Base-by-base conservation (phyloP, 2,329 filamentous ascomycete species). In the Aspergillus transmontanensis region DNA sequence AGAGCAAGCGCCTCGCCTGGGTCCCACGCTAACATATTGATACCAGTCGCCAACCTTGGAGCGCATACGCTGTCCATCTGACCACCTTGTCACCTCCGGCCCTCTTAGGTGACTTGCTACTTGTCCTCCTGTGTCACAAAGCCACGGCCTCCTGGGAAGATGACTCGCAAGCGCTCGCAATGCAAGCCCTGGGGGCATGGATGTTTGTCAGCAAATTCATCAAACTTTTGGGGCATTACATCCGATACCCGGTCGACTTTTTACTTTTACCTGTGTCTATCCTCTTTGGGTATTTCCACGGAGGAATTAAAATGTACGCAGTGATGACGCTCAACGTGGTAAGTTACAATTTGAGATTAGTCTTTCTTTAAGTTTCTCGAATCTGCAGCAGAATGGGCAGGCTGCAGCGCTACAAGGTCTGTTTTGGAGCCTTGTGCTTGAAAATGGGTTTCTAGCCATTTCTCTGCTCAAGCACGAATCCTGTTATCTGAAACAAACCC, bases 11-110 rank as follows among this genome's bases (percentile, higher is more conserved):
- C 58, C 50, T 62, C 57, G 11, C 60, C 64, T 57, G 53, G 63
- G 57, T 21, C 61, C 57, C 61, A 70, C 57, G 64, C 74, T 77
- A 74, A 77, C 71, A 48, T 14, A 4, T 26, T 54, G 62, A 59
- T 64, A 63, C 57, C 71, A 97, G 94, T 72, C 92, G 92, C 74
- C 94, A 97, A 77, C 90, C 88, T 56, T 98, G 94, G 93, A 96
- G 90, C 79, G 91, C 92, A 14, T 98, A 97, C 77, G 93, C 94
- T 57, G 88, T 97, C 64, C 92, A 97, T 80, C 83, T 97, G 74
- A 95, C 94, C 30, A 98, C 94, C 19, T 89, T 97, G 74, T 96
- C 93, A 51, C 95, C 94, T 45, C 89, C 96, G 73, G 92, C 94
- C 34, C 88, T 97, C 66, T 77, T 90, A 55, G 86, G 92, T 69